Conservation (phyloP, 768 basidiomycete genomes). For the Cystobasidium tubakii region DNA sequence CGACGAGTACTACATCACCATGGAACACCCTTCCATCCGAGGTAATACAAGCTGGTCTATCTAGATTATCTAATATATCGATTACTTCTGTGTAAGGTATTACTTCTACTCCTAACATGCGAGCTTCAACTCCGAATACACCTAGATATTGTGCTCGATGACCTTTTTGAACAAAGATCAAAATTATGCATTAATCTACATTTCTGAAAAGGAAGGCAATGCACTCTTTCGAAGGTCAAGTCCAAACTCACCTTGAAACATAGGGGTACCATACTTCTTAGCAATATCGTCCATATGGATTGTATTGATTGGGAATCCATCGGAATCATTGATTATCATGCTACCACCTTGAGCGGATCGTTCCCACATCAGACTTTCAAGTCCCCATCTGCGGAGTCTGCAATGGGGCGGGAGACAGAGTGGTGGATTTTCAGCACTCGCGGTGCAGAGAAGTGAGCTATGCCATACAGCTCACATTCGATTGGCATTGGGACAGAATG, state of each 20-base stretch:
- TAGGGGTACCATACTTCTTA: neutral
- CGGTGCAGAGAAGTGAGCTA: too few species aligned
- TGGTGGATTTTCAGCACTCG: too few species aligned
- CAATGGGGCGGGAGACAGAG: too few species aligned
- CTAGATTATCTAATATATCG: constrained; percentile 16
- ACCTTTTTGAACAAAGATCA: constrained; percentile 19
- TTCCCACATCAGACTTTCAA: constrained; percentile 36
- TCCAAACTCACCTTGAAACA: constrained; percentile 13
- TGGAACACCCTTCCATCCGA: neutral
- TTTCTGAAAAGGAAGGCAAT: neutral
- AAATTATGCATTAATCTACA: neutral
- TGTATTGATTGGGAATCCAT: neutral
- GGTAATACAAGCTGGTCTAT: neutral
- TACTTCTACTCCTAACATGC: constrained; percentile 30
- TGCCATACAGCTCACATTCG: neutral
- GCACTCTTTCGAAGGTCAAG: neutral
- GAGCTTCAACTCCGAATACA: constrained; percentile 37
- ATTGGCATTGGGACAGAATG: constrained; percentile 35
- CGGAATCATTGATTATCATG: constrained; percentile 34
- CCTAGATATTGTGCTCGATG: constrained; percentile 35
- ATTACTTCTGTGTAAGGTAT: constrained; percentile 20
- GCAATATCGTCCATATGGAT: neutral
- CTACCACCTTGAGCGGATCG: neutral
- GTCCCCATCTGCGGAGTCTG: constrained; percentile 35
- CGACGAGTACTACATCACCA: constrained; percentile 10